phyloP scores from a whole-genome alignment of 257 asterid genomes.

The Orobanche coerulescens region DNA sequence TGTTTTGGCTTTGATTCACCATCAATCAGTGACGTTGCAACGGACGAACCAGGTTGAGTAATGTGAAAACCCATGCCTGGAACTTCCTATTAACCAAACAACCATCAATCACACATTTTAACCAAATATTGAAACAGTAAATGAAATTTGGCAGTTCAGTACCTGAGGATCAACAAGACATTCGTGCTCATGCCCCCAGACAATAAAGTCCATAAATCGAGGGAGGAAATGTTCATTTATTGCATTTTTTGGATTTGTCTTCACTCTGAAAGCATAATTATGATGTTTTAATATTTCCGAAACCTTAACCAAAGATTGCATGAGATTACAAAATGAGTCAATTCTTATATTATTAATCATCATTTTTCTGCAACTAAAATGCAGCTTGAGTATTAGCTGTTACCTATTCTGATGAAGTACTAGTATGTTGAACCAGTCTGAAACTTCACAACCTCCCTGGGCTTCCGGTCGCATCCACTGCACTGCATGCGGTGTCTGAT shows the following conservation, averaged over 20 bases:
- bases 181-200: constrained; percentile 99
- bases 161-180: constrained; percentile 99
- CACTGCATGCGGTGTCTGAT: constrained; percentile 96
- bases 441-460: constrained; percentile 69
- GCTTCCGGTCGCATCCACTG: constrained; percentile 99
- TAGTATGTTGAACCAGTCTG: constrained; percentile 95
- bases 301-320: constrained; percentile 6
- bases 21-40: constrained; percentile 92
- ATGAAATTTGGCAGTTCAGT: constrained; percentile 15
- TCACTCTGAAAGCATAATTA: constrained; percentile 54
- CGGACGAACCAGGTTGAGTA: constrained; percentile 98
- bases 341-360: not conserved
- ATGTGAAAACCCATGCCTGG: constrained; percentile 99
- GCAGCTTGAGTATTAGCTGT: not conserved
- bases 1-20: constrained; percentile 98
- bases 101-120: constrained; percentile 23
- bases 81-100: constrained; percentile 61
- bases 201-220: constrained; percentile 86
- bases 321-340: constrained; percentile 8
- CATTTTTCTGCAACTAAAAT: constrained; percentile 17
- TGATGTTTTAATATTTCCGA: constrained; percentile 11
- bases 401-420: constrained; percentile 96
- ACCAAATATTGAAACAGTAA: constrained; percentile 16
- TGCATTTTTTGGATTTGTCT: constrained; percentile 96
- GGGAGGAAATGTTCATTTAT: constrained; percentile 96